These are phyloP conservation scores for Botrytis cinerea DNA, from an alignment of 2,329 filamentous ascomycete genomes.

Conservation along the genomic window DNA sequence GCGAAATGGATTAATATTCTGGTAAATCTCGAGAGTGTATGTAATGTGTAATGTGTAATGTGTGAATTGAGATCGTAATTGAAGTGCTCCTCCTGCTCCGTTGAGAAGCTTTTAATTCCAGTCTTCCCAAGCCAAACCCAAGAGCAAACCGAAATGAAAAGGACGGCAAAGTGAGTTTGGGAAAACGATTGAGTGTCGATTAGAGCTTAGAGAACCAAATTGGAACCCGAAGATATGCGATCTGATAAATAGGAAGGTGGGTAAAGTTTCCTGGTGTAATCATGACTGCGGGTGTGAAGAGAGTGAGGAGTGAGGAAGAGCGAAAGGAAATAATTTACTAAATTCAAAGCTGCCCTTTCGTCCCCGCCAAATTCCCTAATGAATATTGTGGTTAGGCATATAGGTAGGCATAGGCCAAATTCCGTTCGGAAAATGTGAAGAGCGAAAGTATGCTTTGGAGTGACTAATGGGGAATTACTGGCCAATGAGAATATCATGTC, in stretches of 20 bases:
- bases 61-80: constrained; percentile 27
- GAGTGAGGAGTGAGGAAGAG: constrained; percentile 8
- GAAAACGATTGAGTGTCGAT: constrained; percentile 20
- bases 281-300: constrained; percentile 22
- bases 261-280: constrained; percentile 24
- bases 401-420: constrained; percentile 17
- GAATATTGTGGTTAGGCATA: constrained; percentile 14
- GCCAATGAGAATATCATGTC: neutral
- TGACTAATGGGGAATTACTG: neutral
- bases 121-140: constrained; percentile 17
- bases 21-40: constrained; percentile 18
- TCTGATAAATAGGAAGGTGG: constrained; percentile 12
- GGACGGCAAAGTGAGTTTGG: constrained; percentile 16
- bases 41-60: constrained; percentile 20
- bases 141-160: neutral
- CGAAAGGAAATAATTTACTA: constrained; percentile 18
- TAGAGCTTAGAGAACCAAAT: constrained; percentile 19
- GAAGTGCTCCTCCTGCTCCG: constrained; percentile 24
- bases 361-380: constrained; percentile 20
- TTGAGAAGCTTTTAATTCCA: constrained; percentile 21
- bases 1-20: constrained; percentile 13
- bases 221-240: constrained; percentile 13
- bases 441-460: neutral
- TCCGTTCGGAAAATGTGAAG: constrained; percentile 13
- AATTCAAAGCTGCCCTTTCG: constrained; percentile 15